Base-by-base conservation (phyloP, 768 basidiomycete species). In the Mycena rebaudengoi region DNA sequence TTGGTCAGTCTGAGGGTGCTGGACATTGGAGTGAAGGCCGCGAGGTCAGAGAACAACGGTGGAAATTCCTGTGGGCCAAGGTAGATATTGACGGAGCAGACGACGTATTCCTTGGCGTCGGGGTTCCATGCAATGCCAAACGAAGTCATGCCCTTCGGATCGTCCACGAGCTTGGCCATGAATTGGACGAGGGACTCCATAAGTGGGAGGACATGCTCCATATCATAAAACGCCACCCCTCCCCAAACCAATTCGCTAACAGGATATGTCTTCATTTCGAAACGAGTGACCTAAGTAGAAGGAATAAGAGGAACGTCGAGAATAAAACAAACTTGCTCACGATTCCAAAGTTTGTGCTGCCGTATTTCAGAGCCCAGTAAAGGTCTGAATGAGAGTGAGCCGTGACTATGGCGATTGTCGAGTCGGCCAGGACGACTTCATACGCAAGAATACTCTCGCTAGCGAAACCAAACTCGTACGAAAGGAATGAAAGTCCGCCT, bases 281-380 rank as follows among this genome's bases (percentile, higher is more conserved):
- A 72, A 30, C 69, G 71, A 7, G 71, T 72, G 10, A 72, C n/a
- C n/a, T n/a, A n/a, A n/a, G n/a, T n/a, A n/a, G n/a, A n/a, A n/a
- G n/a, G n/a, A n/a, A n/a, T n/a, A n/a, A n/a, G n/a, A n/a, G n/a
- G n/a, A n/a, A n/a, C n/a, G n/a, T n/a, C n/a, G n/a, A n/a, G n/a
- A n/a, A n/a, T n/a, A n/a, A n/a, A n/a, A n/a, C n/a, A n/a, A n/a
- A n/a, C n/a, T n/a, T n/a, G n/a, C n/a, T n/a, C n/a, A n/a, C 64
- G 23, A 72, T 44, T 7, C 51, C 71, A 45, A 62, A 72, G 44
- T 71, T 71, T 16, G 69, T 71, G 33, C 66, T 68, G 28, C 70
- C 70, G 21, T 64, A 45, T 39, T 68, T 68, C 37, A 71, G 61
- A 13, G 67, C 70, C 69, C 64, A 62, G 45, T 63, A 70, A 7